Base-by-base conservation (phyloP, 2,329 filamentous ascomycete genomes). In the Cercospora nicotianae region DNA sequence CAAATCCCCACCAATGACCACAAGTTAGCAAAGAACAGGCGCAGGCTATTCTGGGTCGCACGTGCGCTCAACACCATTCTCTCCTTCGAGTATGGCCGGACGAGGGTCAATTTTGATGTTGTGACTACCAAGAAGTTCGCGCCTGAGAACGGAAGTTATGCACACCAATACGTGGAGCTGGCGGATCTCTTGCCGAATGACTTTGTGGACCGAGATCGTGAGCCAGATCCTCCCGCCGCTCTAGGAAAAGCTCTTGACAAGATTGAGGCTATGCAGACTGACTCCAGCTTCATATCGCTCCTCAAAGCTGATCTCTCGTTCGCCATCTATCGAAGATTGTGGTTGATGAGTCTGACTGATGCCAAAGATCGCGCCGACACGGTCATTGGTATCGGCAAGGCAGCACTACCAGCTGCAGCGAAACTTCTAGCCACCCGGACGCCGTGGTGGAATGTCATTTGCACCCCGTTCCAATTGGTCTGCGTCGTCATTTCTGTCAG, bases 11-110 rank as follows among this genome's bases (percentile, higher is more conserved):
- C 72, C 2, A 72, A 70, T 6, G 76, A 78, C 60, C 74, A 77
- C 65, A 77, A 76, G 36, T 68, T 78, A 1, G 75, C 73, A 0
- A 77, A 76, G 65, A 70, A 69, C 16, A 64, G 76, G 13, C 61
- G 76, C 67, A 72, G 74, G 36, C 70, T 77, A 1, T 82, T 86
- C 67, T 83, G 83, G 60, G 83, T 87, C 51, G 83, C 86, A 0
- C 83, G 85, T 16, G 86, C 87, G 42, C 79, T 88, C 16, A 87
- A 88, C 71, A 84, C 83, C 20, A 87, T 86, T 82, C 82, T 84
- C 26, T 88, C 86, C 0, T 87, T 87, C 67, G 86, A 88, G 65
- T 83, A 87, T 63, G 86, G 86, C 1, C 81, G 84, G 0, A 85
- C 85, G 0, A 79, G 84, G 12, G 83, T 87, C 60, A 70, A 80